A percentile compares a stretch with the other conserved stretches of the same genome.
These are phyloP conservation scores for Solanum sitiens DNA, from an alignment of 257 asterid species.

Conservation along the genomic window DNA sequence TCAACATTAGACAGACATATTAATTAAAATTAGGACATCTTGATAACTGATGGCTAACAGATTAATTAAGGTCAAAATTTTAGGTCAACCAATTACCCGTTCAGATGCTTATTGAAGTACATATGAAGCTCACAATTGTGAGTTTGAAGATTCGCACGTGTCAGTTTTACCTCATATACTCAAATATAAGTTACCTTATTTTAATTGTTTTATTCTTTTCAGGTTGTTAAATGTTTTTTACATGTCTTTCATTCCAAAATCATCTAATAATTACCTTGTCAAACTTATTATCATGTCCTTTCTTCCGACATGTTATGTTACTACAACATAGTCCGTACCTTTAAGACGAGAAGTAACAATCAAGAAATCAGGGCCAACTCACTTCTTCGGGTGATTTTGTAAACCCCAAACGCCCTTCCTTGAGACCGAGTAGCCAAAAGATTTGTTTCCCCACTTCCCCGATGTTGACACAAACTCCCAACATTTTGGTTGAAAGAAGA, in stretches of 20 bases:
- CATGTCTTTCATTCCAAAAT: background rate
- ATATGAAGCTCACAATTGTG: background rate
- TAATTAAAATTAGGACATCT: background rate
- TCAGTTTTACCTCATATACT: background rate
- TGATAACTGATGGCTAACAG: background rate
- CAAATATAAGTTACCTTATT: background rate
- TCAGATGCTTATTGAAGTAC: background rate
- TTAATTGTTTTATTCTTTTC: background rate
- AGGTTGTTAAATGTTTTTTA: background rate
- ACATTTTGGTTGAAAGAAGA: background rate
- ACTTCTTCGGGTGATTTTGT: background rate
- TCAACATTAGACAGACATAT: background rate
- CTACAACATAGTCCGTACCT: background rate
- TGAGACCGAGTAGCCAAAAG: background rate
- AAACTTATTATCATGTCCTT: background rate
- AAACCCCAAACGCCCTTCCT: background rate
- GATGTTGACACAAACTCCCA: background rate
- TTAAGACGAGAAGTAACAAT: background rate
- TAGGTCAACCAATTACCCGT: background rate
- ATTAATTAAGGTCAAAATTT: background rate
- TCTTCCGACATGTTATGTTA: background rate
- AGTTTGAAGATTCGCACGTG: background rate
- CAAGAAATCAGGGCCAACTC: background rate
- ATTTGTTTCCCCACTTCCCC: background rate
- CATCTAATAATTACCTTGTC: background rate